Base-by-base conservation (phyloP, 805 yeast genomes). In the Starmera amethionina region DNA sequence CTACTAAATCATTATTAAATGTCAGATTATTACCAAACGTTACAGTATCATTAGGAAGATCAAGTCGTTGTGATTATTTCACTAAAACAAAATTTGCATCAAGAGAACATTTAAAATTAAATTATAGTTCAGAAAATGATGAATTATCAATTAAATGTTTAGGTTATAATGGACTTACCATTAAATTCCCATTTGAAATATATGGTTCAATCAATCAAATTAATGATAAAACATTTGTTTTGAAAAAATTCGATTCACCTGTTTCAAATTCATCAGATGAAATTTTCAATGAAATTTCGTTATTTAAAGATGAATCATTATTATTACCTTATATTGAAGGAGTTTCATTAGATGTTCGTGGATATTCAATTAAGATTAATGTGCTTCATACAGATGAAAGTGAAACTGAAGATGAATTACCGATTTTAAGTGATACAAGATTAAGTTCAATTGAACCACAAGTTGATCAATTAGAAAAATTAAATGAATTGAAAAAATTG, bases 141-240 rank as follows among this genome's bases (percentile, higher is more conserved):
- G 50, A 65, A 36, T 57, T 86, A 35, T 64, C 62, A 13, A 56
- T 90, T 38, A 72, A 72, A 35, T 90, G 97, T 59, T 58, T 77
- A 40, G 97, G 97, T 4, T 73, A 78, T 62, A 90, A 90, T 58
- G 96, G 97, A 10, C 63, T 84, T 38, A 70, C 73, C 9, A 72
- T 88, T 15, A 67, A 73, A 5, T 72, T 86, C 33, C 93, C 95
- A 0, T 60, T 57, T 15, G 49, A 52, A 15, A 47, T 66, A 14
- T 67, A 68, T 34, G 61, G 62, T n/a, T 49, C 52, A 30, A 37
- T 54, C 7, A 44, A 41, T 30, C 45, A 52, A 36, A 32, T 47
- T 6, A 42, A 46, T 2, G 52, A 48, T 8, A 42, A 50, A 5
- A 41, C 49, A 4, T 66, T 50, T 36, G 49, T 51, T 13, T 51